Conservation (phyloP, 2,329 filamentous ascomycete species). For the Cercospora sp. region DNA sequence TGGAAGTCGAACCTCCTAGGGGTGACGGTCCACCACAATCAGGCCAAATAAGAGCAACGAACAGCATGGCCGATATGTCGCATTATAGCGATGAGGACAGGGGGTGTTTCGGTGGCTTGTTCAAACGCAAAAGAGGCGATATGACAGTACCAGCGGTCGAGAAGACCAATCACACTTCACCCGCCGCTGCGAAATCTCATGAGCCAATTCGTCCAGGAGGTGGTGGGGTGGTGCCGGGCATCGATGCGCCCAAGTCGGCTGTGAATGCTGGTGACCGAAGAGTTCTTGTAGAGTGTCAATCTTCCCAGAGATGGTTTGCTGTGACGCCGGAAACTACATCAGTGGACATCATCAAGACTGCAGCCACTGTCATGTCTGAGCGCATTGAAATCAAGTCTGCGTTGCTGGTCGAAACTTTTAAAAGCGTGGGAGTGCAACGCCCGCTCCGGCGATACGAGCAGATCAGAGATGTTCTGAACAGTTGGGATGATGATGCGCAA, state of each 20-base stretch:
- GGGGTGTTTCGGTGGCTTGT: slow-evolving; percentile 39
- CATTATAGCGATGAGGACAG: slow-evolving; percentile 27
- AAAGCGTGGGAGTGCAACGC: slow-evolving; percentile 74
- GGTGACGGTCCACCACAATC: slow-evolving; percentile 35
- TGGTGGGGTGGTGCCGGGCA: slow-evolving; percentile 54
- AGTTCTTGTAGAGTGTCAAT: slow-evolving; percentile 71
- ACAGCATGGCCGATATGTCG: slow-evolving; percentile 30
- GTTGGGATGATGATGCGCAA: slow-evolving; percentile 80
- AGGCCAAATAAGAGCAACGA: slow-evolving; percentile 37
- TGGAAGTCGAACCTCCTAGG: slow-evolving; percentile 22
- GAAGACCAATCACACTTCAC: slow-evolving; percentile 23
- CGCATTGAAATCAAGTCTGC: slow-evolving; percentile 64
- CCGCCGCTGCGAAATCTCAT: slow-evolving; percentile 20
- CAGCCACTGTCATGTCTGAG: slow-evolving; percentile 63
- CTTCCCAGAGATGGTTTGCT: slow-evolving; percentile 68
- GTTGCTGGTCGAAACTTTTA: slow-evolving; percentile 76
- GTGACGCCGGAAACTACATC: slow-evolving; percentile 73
- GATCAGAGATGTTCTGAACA: slow-evolving; percentile 85
- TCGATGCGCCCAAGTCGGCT: slow-evolving; percentile 76
- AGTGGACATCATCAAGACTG: slow-evolving; percentile 69
- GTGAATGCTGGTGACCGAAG: slow-evolving; percentile 77
- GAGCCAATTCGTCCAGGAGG: slow-evolving; percentile 42
- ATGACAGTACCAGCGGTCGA: slow-evolving; percentile 18
- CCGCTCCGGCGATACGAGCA: slow-evolving; percentile 82
- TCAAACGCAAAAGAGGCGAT: slow-evolving; percentile 38